Evolutionary conservation across 2,329 filamentous ascomycete genomes (phyloP).

Genomic region (Graphilbum fragrans): DNA sequence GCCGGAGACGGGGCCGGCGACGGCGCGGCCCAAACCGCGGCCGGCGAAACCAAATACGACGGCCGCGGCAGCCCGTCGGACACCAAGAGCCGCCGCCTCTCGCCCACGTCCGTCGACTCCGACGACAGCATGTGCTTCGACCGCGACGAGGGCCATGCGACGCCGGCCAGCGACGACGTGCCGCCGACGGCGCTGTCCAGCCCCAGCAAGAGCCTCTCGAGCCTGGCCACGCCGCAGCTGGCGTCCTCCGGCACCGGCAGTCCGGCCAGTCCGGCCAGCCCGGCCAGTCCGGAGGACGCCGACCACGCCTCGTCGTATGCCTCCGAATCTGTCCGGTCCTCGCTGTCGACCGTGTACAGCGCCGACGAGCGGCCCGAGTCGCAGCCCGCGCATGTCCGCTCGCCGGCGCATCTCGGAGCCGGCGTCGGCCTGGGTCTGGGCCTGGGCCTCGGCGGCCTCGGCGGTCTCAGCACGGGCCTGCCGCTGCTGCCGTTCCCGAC

Average conservation of each 20-base stretch:
- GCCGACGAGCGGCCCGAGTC: slow-evolving; percentile 31
- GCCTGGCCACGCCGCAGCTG: neutral
- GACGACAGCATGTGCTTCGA: slow-evolving; percentile 8
- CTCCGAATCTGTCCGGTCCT: slow-evolving; percentile 19
- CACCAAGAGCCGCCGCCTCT: neutral
- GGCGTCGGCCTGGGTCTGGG: slow-evolving; percentile 6
- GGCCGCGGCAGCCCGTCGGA: neutral
- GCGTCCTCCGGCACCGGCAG: neutral
- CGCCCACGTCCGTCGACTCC: slow-evolving; percentile 3
- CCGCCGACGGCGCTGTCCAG: slow-evolving; percentile 8
- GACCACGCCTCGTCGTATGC: slow-evolving; percentile 3
- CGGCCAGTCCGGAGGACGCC: no score
- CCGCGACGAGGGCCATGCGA: neutral
- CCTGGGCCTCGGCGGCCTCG: no score
- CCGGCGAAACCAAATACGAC: neutral
- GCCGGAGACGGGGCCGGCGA: neutral
- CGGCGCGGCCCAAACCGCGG: neutral
- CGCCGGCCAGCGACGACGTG: slow-evolving; percentile 1
- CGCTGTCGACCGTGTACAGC: slow-evolving; percentile 45
- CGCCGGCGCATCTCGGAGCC: neutral
- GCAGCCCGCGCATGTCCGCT: neutral
- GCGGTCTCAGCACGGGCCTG: slow-evolving; percentile 4
- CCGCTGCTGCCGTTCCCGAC: no score
- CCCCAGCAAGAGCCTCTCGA: slow-evolving; percentile 7
- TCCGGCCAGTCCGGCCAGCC: neutral